Base-by-base conservation (phyloP, 2,329 filamentous ascomycete genomes). In the Gaeumannomyces sp. region DNA sequence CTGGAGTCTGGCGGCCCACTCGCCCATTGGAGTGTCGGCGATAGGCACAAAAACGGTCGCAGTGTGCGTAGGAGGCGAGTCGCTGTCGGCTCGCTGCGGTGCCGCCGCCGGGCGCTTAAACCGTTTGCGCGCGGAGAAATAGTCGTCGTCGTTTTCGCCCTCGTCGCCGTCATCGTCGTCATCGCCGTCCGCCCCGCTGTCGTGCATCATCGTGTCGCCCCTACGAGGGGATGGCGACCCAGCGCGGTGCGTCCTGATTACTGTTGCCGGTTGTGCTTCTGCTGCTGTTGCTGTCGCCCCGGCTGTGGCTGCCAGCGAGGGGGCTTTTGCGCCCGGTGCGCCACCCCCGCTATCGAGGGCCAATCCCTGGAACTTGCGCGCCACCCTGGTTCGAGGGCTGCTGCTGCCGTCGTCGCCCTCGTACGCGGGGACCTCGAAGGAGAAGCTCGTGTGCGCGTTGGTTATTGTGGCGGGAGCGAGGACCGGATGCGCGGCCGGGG, bases 351-450 rank as follows among this genome's bases (percentile, higher is more conserved):
- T 70, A 72, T 74, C 71, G 69, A 86, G 73, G 19, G 76, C 79
- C 62, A 86, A 77, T 65, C 82, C 80, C 62, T 78, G 77, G 73
- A 86, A 85, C 69, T 77, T 77, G 71, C 81, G 80, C 56, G 80
- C 81, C 57, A 86, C 81, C 64, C 74, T 79, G 58, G 80, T 80
- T 64, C 80, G 78, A n/a, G 84, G 83, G 67, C 84, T 86, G 68
- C 74, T 78, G 70, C 75, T 79, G 65, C 82, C 83, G 62, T 83
- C 81, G 35, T 81, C 78, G 50, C 72, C 59, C 13, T 62, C 64
- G 25, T 61, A 25, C 14, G 45, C 45, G 50, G 64, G 59, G 14
- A 64, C 59, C 33, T 64, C 65, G 45, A 66, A 57, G 16, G 63
- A 66, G 61, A 65, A 63, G 16, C 53, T 61, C 14, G 65, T 60